phyloP scores from a whole-genome alignment of 441 rosid species.

The Jatropha multifida region DNA sequence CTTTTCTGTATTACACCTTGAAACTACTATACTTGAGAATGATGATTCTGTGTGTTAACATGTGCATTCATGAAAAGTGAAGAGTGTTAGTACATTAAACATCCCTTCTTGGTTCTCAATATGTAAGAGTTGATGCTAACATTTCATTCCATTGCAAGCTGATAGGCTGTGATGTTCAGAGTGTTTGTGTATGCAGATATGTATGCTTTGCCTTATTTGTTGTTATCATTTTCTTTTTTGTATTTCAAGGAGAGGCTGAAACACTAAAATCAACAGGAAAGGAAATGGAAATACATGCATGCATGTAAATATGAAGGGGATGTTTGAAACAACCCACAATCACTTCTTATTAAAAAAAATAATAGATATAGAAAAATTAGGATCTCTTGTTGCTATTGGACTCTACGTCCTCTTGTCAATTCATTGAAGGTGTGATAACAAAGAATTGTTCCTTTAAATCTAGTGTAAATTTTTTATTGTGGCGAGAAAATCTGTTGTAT shows the following conservation, averaged over 20 bases:
- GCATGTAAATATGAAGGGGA: not conserved
- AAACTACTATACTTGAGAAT: not conserved
- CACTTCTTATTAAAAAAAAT: no score
- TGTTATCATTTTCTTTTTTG: not conserved
- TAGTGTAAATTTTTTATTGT: not conserved
- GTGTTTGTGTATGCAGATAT: not conserved
- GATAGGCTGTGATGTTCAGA: not conserved
- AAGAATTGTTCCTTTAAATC: not conserved
- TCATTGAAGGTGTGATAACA: not conserved
- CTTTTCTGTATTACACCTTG: conserved; percentile 13
- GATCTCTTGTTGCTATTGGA: not conserved
- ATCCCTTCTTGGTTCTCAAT: not conserved
- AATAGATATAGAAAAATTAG: not conserved
- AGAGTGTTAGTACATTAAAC: not conserved
- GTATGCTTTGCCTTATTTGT: not conserved
- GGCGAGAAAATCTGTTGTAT: not conserved
- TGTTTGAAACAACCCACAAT: not conserved
- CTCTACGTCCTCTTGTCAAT: not conserved
- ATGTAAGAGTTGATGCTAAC: not conserved
- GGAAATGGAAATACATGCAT: not conserved
- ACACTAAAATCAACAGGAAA: no score
- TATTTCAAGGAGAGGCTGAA: not conserved
- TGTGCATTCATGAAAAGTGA: not conserved
- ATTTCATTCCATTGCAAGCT: not conserved
- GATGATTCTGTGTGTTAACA: not conserved